A percentile compares a stretch with the other conserved stretches of the same genome.
Evolutionary conservation across 345 rosid genomes (phyloP).

Genomic region (Microthlaspi erraticum): DNA sequence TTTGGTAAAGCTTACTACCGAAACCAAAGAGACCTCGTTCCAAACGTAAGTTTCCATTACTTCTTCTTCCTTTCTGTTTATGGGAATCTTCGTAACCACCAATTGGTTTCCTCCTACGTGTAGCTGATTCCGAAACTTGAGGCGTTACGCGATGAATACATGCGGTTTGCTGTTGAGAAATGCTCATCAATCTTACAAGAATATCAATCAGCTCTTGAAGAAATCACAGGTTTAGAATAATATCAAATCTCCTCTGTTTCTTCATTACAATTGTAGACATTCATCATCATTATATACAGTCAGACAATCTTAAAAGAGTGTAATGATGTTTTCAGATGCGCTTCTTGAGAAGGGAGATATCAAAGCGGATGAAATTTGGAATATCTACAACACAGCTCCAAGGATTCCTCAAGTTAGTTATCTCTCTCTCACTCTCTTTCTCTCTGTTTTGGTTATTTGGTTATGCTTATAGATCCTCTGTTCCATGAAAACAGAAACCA

Average conservation of each 20-base stretch:
- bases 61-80: background rate
- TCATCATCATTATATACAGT: conserved; percentile 7
- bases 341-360: conserved; percentile 80
- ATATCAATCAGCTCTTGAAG: conserved; percentile 83
- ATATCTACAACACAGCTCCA: conserved; percentile 68
- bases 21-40: conserved; percentile 82
- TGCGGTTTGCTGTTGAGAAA: conserved; percentile 82
- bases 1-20: conserved; percentile 93
- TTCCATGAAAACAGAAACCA: conserved; percentile 55
- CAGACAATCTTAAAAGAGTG: conserved; percentile 7
- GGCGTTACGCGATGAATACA: conserved; percentile 89
- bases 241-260: background rate
- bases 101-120: conserved; percentile 23
- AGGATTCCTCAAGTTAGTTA: conserved; percentile 71
- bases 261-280: background rate
- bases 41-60: conserved; percentile 57
- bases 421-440: background rate
- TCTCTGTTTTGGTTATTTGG: background rate
- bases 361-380: conserved; percentile 85
- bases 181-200: conserved; percentile 84
- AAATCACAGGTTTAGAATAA: conserved; percentile 69
- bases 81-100: background rate
- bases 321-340: conserved; percentile 57
- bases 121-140: conserved; percentile 94
- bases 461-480: background rate